Evolutionary conservation across 2,329 filamentous ascomycete genomes (phyloP).

Genomic region (Bertia moriformis): DNA sequence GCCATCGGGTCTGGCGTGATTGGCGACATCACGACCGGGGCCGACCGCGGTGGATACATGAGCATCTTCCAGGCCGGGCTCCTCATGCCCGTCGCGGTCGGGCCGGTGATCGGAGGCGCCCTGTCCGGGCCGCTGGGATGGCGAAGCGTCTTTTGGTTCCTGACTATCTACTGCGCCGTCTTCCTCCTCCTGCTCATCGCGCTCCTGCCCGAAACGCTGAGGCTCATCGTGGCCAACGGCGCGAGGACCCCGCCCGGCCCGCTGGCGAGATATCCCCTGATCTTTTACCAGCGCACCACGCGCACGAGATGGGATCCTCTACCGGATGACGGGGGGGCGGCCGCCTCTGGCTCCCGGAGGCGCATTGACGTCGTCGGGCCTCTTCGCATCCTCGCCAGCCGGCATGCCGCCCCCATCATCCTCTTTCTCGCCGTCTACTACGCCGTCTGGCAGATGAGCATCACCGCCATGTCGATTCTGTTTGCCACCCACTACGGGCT

Average conservation of each 20-base stretch:
- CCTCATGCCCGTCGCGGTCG: slow-evolving; percentile 16
- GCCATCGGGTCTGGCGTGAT: slow-evolving; percentile 23
- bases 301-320: slow-evolving; percentile 7
- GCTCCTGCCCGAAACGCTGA: slow-evolving; percentile 5
- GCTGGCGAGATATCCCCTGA: slow-evolving; percentile 13
- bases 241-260: slow-evolving; percentile 5
- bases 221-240: slow-evolving; percentile 1
- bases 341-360: background rate
- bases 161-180: slow-evolving; percentile 18
- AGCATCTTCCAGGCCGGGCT: slow-evolving; percentile 19
- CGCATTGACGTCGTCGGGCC: slow-evolving; percentile 22
- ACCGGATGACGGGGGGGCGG: too few relatives aligned
- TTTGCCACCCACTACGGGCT: slow-evolving; percentile 27
- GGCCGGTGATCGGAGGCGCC: slow-evolving; percentile 24
- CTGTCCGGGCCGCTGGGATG: slow-evolving; percentile 20
- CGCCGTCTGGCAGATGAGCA: slow-evolving; percentile 38
- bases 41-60: slow-evolving; percentile 24
- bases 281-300: slow-evolving; percentile 15
- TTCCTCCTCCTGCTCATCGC: slow-evolving; percentile 1
- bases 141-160: slow-evolving; percentile 26
- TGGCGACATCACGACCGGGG: slow-evolving; percentile 22
- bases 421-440: slow-evolving; percentile 33
- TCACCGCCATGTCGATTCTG: slow-evolving; percentile 33
- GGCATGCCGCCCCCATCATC: slow-evolving; percentile 25
- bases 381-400: slow-evolving; percentile 28